Conservation (phyloP, 169 alveolate species). For the Blepharisma undulans region DNA sequence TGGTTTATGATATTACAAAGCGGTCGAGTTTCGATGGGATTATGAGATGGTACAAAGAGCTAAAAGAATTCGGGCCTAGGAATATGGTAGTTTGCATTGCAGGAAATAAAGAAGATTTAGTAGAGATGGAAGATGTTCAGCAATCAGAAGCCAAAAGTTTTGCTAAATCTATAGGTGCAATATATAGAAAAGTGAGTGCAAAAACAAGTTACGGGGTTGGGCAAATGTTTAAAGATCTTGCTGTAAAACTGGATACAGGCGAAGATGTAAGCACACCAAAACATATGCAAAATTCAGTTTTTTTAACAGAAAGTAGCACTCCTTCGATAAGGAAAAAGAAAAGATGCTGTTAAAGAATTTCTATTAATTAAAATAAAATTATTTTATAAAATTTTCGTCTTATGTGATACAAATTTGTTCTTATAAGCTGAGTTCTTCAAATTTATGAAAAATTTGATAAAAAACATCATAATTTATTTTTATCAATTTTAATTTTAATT, state of each 20-base stretch:
- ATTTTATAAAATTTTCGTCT: not conserved
- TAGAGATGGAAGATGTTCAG: constrained; percentile 46
- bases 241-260: constrained; percentile 17
- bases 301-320: not conserved
- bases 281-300: not conserved
- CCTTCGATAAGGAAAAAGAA: not conserved
- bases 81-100: constrained; percentile 50
- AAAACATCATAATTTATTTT: too few relatives aligned
- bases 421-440: not conserved
- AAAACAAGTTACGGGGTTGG: constrained; percentile 43
- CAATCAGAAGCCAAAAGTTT: constrained; percentile 43
- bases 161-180: constrained; percentile 45
- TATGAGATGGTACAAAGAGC: constrained; percentile 65
- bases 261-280: not conserved
- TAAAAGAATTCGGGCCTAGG: constrained; percentile 42
- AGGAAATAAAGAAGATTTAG: constrained; percentile 53
- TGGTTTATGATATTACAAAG: constrained; percentile 68
- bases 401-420: not conserved
- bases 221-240: constrained; percentile 37
- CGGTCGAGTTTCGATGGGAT: constrained; percentile 57
- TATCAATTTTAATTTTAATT: too few relatives aligned
- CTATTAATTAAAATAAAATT: not conserved
- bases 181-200: constrained; percentile 48
- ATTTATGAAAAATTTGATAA: too few relatives aligned
- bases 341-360: not conserved